Evolutionary conservation across 2,329 filamentous ascomycete species (phyloP).

Genomic region (Aspergillus jensenii): DNA sequence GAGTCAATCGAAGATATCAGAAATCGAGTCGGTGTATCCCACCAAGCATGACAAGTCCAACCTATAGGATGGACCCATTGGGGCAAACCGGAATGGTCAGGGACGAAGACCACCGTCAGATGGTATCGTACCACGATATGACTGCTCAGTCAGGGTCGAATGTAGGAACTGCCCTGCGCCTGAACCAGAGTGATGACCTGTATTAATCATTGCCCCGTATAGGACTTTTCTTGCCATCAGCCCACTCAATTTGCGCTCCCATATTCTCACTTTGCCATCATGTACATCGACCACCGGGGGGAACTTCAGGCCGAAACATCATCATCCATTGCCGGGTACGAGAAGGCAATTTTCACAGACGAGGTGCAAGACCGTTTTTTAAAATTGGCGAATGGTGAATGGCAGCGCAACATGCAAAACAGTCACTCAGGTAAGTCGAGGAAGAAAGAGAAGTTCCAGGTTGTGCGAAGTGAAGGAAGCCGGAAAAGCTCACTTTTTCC

Average conservation of each 20-base stretch:
- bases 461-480: neutral
- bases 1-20: neutral
- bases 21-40: neutral
- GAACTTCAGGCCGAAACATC: constrained; percentile 33
- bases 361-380: constrained; percentile 38
- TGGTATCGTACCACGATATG: constrained; percentile 21
- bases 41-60: constrained; percentile 17
- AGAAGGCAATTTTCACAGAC: constrained; percentile 34
- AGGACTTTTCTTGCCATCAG: constrained; percentile 22
- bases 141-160: constrained; percentile 19
- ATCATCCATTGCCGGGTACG: constrained; percentile 32
- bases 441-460: neutral
- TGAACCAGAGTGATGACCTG: constrained; percentile 3
- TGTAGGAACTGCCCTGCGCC: constrained; percentile 14
- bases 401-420: constrained; percentile 20
- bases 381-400: constrained; percentile 24
- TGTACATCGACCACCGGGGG: constrained; percentile 37
- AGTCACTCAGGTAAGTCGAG: constrained; percentile 25
- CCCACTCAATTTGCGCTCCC: constrained; percentile 22
- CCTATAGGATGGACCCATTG: constrained; percentile 16
- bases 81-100: constrained; percentile 14
- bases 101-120: constrained; percentile 16
- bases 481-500: neutral
- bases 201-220: constrained; percentile 10
- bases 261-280: constrained; percentile 37